Percentiles rank a stretch among this genome's conserved stretches.
Conservation (phyloP, 805 yeast genomes). For the Millerozyma acaciae region DNA sequence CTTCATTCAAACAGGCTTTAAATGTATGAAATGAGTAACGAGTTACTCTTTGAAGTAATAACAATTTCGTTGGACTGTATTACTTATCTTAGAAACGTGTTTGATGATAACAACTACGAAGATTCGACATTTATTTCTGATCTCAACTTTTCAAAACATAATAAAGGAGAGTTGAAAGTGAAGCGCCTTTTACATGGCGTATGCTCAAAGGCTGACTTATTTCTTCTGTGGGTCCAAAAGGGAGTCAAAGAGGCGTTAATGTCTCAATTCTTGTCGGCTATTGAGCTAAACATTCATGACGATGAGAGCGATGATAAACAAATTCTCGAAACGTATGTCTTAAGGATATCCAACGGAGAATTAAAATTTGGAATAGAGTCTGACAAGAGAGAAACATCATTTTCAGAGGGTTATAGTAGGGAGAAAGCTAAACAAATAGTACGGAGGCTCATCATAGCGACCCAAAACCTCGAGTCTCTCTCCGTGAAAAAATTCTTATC, state of each 20-base stretch:
- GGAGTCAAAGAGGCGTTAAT: constrained; percentile 48
- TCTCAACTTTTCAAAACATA: constrained; percentile 13
- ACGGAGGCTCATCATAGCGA: constrained; percentile 47
- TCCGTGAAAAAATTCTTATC: constrained; percentile 46
- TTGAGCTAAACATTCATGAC: too few relatives aligned
- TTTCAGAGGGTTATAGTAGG: constrained; percentile 34
- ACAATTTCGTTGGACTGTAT: constrained; percentile 55
- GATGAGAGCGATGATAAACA: constrained; percentile 41
- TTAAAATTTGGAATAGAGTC: neutral
- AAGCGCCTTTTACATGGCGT: constrained; percentile 48
- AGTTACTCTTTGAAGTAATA: too few relatives aligned
- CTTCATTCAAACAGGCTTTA: too few relatives aligned
- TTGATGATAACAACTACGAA: constrained; percentile 50
- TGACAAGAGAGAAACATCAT: neutral
- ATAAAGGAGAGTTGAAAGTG: constrained; percentile 36
- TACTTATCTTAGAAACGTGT: constrained; percentile 53
- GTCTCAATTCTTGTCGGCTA: too few relatives aligned
- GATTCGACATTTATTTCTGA: constrained; percentile 45
- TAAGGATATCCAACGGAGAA: constrained; percentile 29
- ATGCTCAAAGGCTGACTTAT: constrained; percentile 43
- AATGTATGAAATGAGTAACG: too few relatives aligned
- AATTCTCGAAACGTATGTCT: constrained; percentile 49
- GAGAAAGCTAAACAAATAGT: constrained; percentile 46
- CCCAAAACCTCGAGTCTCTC: constrained; percentile 51
- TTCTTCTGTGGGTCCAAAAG: constrained; percentile 52